Base-by-base conservation (phyloP, 768 basidiomycete species). In the Paxillus ammoniavirescens region DNA sequence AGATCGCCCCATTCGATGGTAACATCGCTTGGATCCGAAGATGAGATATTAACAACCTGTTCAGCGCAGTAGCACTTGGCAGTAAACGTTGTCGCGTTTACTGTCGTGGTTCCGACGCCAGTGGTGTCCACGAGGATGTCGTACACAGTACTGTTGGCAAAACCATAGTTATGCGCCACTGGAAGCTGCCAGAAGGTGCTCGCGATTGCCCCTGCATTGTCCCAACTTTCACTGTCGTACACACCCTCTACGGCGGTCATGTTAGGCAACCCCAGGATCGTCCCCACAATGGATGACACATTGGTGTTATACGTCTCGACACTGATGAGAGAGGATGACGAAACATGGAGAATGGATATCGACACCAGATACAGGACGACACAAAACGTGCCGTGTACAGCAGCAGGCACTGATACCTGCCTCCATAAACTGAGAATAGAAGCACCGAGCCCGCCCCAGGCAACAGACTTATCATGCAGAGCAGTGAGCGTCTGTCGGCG, bases 401-500 rank as follows among this genome's bases (percentile, higher is more conserved):
- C 52, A 8, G 58, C 48, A 0, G 54, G 35, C 10, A 53, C 37
- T 0, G 35, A 26, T 12, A 40, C 48, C 41, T 59, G 58, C 28
- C 42, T 41, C 54, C 55, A 59, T 2, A 54, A 42, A 6, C 37
- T 42, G 5, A 50, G 21, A 15, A 53, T 10, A 5, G 58, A 55
- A 9, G 58, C 47, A 2, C 58, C 58, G 14, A 59, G 42, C 2
- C 58, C 58, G 2, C 51, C 31, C 58, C 58, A 59, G 2, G 58
- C 54, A 5, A 38, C 33, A 35, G 47, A 43, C 37, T 50, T 41
- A 26, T 59, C 58, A 18, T 59, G 58, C 12, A 47, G 47, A 17
- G 33, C 58, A 17, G 58, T 56, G 4, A 59, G 31, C 0, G 58
- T 56, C 42, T 59, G 58, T 12, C 36, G 47, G n/a, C 52, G 21